These are phyloP conservation scores for Alternaria tenuissima DNA, from an alignment of 2,329 filamentous ascomycete species.

Conservation along the genomic window DNA sequence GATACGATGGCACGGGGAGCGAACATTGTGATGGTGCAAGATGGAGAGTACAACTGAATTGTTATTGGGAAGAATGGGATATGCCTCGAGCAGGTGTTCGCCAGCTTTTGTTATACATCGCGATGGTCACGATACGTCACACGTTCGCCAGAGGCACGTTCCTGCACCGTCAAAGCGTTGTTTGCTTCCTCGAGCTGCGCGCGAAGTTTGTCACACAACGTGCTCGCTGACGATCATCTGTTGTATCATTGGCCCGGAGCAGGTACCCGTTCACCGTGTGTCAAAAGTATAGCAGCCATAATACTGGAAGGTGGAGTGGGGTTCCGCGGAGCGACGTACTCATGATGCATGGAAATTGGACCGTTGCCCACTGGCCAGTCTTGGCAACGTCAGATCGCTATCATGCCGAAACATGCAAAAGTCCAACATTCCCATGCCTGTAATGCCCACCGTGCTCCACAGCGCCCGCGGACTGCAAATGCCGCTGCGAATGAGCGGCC, in stretches of 20 bases:
- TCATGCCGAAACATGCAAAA: slow-evolving; percentile 12
- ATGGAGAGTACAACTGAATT: too few relatives aligned
- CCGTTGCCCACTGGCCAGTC: slow-evolving; percentile 10
- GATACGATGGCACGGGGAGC: slow-evolving; percentile 12
- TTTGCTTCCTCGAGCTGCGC: background rate
- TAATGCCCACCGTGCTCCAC: background rate
- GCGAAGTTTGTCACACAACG: background rate
- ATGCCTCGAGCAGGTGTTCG: background rate
- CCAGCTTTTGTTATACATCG: background rate
- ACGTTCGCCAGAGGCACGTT: slow-evolving; percentile 3
- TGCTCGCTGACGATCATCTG: background rate
- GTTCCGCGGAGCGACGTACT: slow-evolving; percentile 1
- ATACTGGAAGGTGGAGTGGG: background rate
- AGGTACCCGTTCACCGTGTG: background rate
- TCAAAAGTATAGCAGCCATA: background rate
- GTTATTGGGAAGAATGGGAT: too few relatives aligned
- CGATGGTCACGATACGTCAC: slow-evolving; percentile 2
- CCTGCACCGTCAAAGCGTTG: background rate
- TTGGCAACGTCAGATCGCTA: slow-evolving; percentile 12
- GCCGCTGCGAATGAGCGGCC: background rate
- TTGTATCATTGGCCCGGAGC: background rate
- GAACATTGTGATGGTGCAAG: slow-evolving; percentile 9
- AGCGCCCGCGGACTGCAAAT: background rate
- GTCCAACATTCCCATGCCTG: slow-evolving; percentile 5
- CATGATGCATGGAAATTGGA: background rate